phyloP scores from a whole-genome alignment of 78 protist genomes.

The Cavenderia fasciculata region DNA sequence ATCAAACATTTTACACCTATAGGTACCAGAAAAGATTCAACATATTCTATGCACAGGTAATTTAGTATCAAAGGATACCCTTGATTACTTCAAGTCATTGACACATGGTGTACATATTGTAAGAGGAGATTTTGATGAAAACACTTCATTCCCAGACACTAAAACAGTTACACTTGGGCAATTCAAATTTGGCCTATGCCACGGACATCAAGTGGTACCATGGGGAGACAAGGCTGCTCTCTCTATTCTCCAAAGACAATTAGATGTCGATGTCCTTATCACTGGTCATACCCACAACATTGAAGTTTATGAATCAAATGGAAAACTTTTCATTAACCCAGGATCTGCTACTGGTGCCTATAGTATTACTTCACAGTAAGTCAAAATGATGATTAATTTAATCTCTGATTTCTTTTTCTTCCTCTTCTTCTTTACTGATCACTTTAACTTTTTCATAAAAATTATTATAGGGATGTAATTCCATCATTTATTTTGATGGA shows the following conservation, averaged over 20 bases:
- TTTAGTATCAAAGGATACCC: conserved; percentile 86
- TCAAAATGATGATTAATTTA: neutral
- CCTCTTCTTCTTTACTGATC: neutral
- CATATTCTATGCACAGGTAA: conserved; percentile 98
- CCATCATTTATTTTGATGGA: conserved; percentile 98
- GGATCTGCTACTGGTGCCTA: conserved; percentile 99
- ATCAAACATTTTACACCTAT: neutral
- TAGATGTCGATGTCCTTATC: conserved; percentile 97
- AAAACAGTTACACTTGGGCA: conserved; percentile 93
- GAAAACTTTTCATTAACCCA: conserved; percentile 96
- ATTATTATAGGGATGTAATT: conserved; percentile 84
- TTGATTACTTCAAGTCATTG: conserved; percentile 93
- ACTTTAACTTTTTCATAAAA: neutral
- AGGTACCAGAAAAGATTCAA: conserved; percentile 98
- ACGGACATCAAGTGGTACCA: conserved; percentile 98
- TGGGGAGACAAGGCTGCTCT: conserved; percentile 96
- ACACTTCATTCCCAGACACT: conserved; percentile 76
- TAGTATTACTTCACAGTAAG: conserved; percentile 76
- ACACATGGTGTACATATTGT: conserved; percentile 95
- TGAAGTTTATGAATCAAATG: conserved; percentile 84
- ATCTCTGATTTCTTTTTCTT: neutral
- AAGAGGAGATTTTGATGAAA: conserved; percentile 96
- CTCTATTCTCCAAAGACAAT: conserved; percentile 93
- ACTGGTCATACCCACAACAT: conserved; percentile 96
- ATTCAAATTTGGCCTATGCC: conserved; percentile 97